Base-by-base conservation (phyloP, 306 rosid species). In the Vigna mungo region DNA sequence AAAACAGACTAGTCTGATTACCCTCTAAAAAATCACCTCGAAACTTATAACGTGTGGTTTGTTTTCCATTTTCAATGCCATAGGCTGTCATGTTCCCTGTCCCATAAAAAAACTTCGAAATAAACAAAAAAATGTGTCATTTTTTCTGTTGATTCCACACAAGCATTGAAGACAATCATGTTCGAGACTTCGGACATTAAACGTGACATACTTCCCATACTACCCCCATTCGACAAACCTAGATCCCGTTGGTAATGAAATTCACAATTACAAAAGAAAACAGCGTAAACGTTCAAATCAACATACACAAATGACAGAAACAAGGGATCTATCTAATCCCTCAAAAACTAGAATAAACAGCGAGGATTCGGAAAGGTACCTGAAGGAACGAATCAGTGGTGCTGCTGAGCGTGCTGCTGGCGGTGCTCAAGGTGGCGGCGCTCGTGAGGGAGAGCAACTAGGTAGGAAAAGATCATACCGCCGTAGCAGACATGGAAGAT, bases 371-470 rank as follows among this genome's bases (percentile, higher is more conserved):
- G 17, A 30, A 69, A 16, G 10, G 21, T 17, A 61, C 60, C 59
- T 60, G 78, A 12, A 6, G 4, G 46, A 41, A 41, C 11, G 9
- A 5, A 47, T 34, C 68, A 36, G 4, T 80, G 83, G 78, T 85
- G 71, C 79, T 86, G 90, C 76, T 86, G 91, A 54, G 93, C 93
- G 79, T 87, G 92, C 48, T 85, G 67, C 77, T 60, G 87, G 82
- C 27, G 83, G 79, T 93, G 98, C 76, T 68, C 90, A 53, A 88
- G 92, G 67, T 94, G 98, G 72, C 98, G 97, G 27, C 91, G 96
- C 83, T 94, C 97, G 56, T 90, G 84, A 2, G 96, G 97, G 58
- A 94, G 97, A 4, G 85, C 90, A 41, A 94, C 82, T 60, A 91
- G 88, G 82, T 91, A 94, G 36, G 97, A 94, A 51, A 94, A 86